Evolutionary conservation across 2,329 filamentous ascomycete species (phyloP).

Genomic region (Coniochaeta prunicola): DNA sequence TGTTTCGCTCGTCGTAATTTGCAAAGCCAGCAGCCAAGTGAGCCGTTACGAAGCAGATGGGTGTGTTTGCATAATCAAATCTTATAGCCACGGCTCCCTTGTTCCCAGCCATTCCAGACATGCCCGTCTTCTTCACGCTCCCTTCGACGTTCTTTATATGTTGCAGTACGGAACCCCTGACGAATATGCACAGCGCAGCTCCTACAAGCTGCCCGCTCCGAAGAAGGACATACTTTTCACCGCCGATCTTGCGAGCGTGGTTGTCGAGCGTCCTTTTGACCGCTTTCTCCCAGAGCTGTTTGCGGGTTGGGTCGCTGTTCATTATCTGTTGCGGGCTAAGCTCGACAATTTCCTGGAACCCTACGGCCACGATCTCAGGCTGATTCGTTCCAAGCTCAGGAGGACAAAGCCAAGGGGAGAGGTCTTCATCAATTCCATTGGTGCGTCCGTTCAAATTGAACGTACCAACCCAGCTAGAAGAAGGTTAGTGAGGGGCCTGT

Average conservation of each 20-base stretch:
- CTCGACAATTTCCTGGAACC: conserved; percentile 98
- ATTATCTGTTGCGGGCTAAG: conserved; percentile 97
- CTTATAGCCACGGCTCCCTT: conserved; percentile 96
- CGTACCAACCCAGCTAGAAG: conserved; percentile 59
- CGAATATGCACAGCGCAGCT: conserved; percentile 86
- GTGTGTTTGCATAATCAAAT: conserved; percentile 88
- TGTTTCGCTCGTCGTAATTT: conserved; percentile 94
- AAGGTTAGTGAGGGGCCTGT: conserved; percentile 13
- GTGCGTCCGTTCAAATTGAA: conserved; percentile 93
- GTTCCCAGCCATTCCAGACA: conserved; percentile 96
- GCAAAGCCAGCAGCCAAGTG: conserved; percentile 93
- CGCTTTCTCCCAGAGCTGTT: conserved; percentile 78
- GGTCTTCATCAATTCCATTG: conserved; percentile 67
- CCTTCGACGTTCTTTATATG: conserved; percentile 97
- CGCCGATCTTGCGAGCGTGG: conserved; percentile 55
- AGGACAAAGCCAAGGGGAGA: conserved; percentile 81
- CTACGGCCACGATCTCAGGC: conserved; percentile 82
- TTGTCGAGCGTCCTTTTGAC: conserved; percentile 72
- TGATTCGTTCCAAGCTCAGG: conserved; percentile 48
- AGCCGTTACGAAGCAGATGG: conserved; percentile 90
- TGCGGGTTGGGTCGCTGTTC: conserved; percentile 87
- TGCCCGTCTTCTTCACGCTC: conserved; percentile 84
- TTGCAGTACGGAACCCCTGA: conserved; percentile 67
- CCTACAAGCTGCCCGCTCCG: conserved; percentile 92
- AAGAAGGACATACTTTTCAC: conserved; percentile 79